These are phyloP conservation scores for Sisymbrium altissimum DNA, from an alignment of 345 rosid species.

Conservation along the genomic window DNA sequence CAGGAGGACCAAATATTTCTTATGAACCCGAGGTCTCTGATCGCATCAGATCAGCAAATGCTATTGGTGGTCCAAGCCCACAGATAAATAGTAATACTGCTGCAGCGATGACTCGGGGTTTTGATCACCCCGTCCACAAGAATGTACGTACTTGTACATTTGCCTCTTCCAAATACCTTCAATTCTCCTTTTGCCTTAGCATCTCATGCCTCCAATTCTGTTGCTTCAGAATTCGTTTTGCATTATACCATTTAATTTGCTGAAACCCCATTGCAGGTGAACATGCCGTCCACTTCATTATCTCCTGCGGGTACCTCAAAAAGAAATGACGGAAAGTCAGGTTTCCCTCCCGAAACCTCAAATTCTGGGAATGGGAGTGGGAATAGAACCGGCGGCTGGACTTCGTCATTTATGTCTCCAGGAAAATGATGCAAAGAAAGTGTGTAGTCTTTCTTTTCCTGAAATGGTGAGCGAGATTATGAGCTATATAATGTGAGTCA, in stretches of 20 bases:
- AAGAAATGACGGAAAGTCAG: slow-evolving; percentile 51
- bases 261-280: slow-evolving; percentile 33
- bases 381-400: slow-evolving; percentile 68
- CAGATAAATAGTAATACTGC: slow-evolving; percentile 59
- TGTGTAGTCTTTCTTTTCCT: not conserved
- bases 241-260: not conserved
- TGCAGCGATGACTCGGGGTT: slow-evolving; percentile 49
- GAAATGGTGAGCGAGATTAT: slow-evolving; percentile 26
- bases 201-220: not conserved
- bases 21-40: slow-evolving; percentile 49
- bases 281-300: slow-evolving; percentile 57
- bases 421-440: slow-evolving; percentile 40
- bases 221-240: not conserved
- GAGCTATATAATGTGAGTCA: slow-evolving; percentile 23
- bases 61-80: slow-evolving; percentile 48
- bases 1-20: slow-evolving; percentile 56
- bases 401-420: slow-evolving; percentile 70
- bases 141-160: slow-evolving; percentile 50
- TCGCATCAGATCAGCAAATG: slow-evolving; percentile 40
- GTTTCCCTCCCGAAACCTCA: slow-evolving; percentile 51
- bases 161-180: not conserved
- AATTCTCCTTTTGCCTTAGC: not conserved
- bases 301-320: slow-evolving; percentile 60
- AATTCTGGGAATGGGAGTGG: slow-evolving; percentile 51
- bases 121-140: slow-evolving; percentile 52